Conservation (phyloP, 345 rosid genomes). For the Theobroma cacao region DNA sequence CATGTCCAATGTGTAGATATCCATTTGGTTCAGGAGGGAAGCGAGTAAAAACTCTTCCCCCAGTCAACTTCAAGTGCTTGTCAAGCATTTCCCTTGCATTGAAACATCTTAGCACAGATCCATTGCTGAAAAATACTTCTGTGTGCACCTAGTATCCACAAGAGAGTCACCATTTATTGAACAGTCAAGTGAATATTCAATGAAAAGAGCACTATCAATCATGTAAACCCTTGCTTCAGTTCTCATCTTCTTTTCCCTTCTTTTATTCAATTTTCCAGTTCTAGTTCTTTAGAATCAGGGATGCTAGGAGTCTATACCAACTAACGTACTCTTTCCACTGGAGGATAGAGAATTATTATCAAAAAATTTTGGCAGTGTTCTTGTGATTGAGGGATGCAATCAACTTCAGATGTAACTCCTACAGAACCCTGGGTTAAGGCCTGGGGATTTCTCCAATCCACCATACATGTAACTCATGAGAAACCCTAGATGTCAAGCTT, state of each 20-base stretch:
- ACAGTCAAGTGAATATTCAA: not conserved
- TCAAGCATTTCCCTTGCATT: constrained; percentile 76
- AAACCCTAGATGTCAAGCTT: not conserved
- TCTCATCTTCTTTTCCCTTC: not conserved
- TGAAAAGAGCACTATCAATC: not conserved
- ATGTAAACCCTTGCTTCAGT: not conserved
- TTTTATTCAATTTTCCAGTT: not conserved
- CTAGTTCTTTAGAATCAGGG: not conserved
- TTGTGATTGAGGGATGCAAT: not conserved
- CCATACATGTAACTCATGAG: not conserved
- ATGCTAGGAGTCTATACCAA: not conserved
- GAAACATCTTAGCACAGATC: constrained; percentile 76
- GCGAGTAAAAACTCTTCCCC: constrained; percentile 75
- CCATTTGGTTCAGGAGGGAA: constrained; percentile 99
- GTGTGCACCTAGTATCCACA: constrained; percentile 70
- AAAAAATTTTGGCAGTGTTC: not conserved
- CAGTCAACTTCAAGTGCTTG: constrained; percentile 75
- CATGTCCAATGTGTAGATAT: constrained; percentile 97
- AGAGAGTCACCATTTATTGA: not conserved
- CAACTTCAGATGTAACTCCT: not conserved
- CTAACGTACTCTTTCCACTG: not conserved
- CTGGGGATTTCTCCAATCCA: not conserved
- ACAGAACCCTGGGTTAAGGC: not conserved
- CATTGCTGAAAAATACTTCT: constrained; percentile 73
- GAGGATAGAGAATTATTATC: no score